Base-by-base conservation (phyloP, 441 rosid genomes). In the Mallotus repandus region DNA sequence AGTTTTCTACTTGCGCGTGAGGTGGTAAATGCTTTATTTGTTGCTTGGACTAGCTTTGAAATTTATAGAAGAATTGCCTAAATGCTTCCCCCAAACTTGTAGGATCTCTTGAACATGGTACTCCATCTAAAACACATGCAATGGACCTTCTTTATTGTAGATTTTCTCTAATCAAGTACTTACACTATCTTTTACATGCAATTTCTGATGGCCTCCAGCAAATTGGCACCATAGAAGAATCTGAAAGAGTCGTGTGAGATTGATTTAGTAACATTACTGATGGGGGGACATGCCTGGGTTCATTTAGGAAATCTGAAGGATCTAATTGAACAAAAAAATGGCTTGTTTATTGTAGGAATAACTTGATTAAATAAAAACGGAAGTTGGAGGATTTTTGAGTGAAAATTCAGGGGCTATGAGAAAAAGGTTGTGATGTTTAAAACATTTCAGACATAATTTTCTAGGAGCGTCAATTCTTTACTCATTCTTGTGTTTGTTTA, bases 1-100 rank as follows among this genome's bases (percentile, higher is more conserved):
- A 81, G 91, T 74, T 9, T 63, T 74, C 29, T 68, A 21, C 50
- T 68, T 41, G 5, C n/a, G 38, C 22, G 29, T 65, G 53, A 70
- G 43, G 41, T 6, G 43, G 50, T 63, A 63, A 45, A 57, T 74
- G 2, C 61, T 38, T 6, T 58, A 48, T 46, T 45, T 75, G 48
- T 46, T 62, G 63, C 25, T 32, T 68, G 25, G 49, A 16, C 53
- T 74, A 32, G 38, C 35, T 2, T 46, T 13, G 25, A 65, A 46
- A 25, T 65, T 7, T 22, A 65, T 21, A n/a, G 14, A 48, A 65
- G 10, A 10, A 21, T 21, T 48, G 38, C 55, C 41, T 18, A 38
- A 66, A 21, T 19, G 5, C 13, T 16, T 22, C n/a, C 35, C 21
- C 4, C 9, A 43, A 64, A 46, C 50, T 41, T 35, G 49, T 41